Evolutionary conservation across 1,139 yeast species (phyloP).

Genomic region (Hansenula sp.): DNA sequence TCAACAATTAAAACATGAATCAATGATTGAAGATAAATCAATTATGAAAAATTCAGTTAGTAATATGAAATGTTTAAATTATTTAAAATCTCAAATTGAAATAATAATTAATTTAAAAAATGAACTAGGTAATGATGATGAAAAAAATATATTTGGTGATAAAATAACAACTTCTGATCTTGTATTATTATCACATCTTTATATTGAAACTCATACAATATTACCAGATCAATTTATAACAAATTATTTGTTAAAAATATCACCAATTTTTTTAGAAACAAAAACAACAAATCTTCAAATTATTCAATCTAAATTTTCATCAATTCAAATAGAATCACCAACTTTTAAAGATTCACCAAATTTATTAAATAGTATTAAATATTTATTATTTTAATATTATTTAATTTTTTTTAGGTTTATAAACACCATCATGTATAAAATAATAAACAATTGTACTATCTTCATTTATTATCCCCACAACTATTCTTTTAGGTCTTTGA

Average conservation of each 20-base stretch:
- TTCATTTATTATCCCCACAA: constrained; percentile 51
- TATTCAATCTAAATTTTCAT: constrained; percentile 8
- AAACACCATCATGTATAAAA: constrained; percentile 59
- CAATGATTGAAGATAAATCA: constrained; percentile 37
- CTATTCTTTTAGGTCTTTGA: constrained; percentile 39
- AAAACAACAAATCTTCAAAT: constrained; percentile 3
- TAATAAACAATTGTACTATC: constrained; percentile 71
- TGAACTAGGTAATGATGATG: constrained; percentile 13
- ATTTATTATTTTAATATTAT: not conserved
- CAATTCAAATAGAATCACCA: constrained; percentile 13
- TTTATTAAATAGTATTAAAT: constrained; percentile 13
- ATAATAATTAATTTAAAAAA: constrained; percentile 24
- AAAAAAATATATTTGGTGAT: constrained; percentile 21
- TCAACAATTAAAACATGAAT: constrained; percentile 44
- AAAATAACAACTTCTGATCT: constrained; percentile 29
- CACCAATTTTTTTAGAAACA: constrained; percentile 23
- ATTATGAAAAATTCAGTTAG: constrained; percentile 45
- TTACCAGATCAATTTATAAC: constrained; percentile 43
- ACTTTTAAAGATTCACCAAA: constrained; percentile 19
- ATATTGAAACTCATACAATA: constrained; percentile 29
- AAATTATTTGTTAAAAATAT: constrained; percentile 28
- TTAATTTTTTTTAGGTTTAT: constrained; percentile 50
- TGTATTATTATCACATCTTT: constrained; percentile 38
- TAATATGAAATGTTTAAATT: constrained; percentile 45
- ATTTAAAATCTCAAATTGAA: constrained; percentile 33